Evolutionary conservation across 345 rosid genomes (phyloP).

Genomic region (Cardamine chenopodiifolia): DNA sequence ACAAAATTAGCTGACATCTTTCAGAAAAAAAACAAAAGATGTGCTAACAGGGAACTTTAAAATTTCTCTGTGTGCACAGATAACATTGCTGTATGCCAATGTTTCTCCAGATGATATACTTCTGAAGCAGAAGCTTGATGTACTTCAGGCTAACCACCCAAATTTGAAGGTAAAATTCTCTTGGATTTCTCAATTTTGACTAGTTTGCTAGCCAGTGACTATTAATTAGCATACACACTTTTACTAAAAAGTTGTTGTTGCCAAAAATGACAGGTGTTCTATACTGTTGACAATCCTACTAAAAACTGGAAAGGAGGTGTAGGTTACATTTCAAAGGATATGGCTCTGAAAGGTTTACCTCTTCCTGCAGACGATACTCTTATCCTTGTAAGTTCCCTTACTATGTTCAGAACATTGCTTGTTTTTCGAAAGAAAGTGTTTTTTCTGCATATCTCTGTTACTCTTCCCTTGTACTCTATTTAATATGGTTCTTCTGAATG

Average conservation of each 20-base stretch:
- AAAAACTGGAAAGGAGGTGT: conserved; percentile 91
- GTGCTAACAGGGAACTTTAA: conserved; percentile 2
- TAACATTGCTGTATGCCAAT: conserved; percentile 83
- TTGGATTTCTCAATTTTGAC: conserved; percentile 5
- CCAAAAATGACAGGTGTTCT: conserved; percentile 58
- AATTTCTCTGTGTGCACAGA: conserved; percentile 46
- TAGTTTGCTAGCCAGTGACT: neutral
- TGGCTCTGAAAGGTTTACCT: conserved; percentile 80
- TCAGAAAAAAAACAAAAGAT: neutral
- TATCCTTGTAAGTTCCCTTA: conserved; percentile 64
- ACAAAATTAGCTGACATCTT: neutral
- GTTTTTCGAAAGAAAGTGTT: neutral
- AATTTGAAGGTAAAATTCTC: conserved; percentile 67
- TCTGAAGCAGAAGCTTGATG: conserved; percentile 86
- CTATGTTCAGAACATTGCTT: conserved; percentile 21
- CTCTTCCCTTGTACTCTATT: conserved; percentile 1
- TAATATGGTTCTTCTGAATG: neutral
- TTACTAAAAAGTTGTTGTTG: neutral
- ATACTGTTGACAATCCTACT: conserved; percentile 83
- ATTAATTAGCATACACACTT: neutral
- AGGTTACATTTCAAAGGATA: conserved; percentile 83
- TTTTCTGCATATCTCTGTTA: neutral
- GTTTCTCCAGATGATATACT: conserved; percentile 93
- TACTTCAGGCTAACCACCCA: conserved; percentile 77
- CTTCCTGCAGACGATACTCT: conserved; percentile 78